These are phyloP conservation scores for Purshia tridentata DNA, from an alignment of 306 rosid genomes.

Conservation along the genomic window DNA sequence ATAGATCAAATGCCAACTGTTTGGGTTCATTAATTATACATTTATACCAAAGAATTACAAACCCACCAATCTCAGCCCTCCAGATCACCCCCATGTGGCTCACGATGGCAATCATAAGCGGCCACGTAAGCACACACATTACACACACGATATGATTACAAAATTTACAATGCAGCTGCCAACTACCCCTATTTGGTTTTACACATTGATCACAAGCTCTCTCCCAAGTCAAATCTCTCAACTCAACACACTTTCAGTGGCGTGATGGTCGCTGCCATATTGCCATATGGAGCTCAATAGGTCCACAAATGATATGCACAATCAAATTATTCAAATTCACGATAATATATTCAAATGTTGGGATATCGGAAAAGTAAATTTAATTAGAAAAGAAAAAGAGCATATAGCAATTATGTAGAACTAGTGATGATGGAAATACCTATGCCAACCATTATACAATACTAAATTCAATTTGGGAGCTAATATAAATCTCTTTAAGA, in stretches of 20 bases:
- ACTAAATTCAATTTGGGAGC: too few relatives aligned
- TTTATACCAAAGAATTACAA: slow-evolving; percentile 10
- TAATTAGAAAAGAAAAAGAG: too few relatives aligned
- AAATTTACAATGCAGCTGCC: background rate
- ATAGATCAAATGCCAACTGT: slow-evolving; percentile 26
- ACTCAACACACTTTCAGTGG: slow-evolving; percentile 5
- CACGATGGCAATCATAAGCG: slow-evolving; percentile 14
- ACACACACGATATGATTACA: background rate
- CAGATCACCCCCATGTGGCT: slow-evolving; percentile 38
- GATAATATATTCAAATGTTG: background rate
- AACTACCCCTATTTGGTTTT: slow-evolving; percentile 28
- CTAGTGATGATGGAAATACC: too few relatives aligned
- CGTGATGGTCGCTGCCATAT: slow-evolving; percentile 19
- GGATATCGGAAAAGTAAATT: too few relatives aligned
- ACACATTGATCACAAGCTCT: background rate
- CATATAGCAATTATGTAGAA: background rate
- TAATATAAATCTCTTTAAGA: too few relatives aligned
- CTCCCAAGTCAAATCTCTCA: background rate
- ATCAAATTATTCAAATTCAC: background rate
- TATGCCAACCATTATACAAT: too few relatives aligned
- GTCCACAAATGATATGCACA: slow-evolving; percentile 7
- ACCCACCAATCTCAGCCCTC: slow-evolving; percentile 18
- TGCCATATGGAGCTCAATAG: background rate
- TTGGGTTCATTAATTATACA: background rate
- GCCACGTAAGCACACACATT: slow-evolving; percentile 7